A percentile compares a stretch with the other conserved stretches of the same genome.
These are phyloP conservation scores for Brassica hybrid DNA, from an alignment of 441 rosid genomes.

Conservation along the genomic window DNA sequence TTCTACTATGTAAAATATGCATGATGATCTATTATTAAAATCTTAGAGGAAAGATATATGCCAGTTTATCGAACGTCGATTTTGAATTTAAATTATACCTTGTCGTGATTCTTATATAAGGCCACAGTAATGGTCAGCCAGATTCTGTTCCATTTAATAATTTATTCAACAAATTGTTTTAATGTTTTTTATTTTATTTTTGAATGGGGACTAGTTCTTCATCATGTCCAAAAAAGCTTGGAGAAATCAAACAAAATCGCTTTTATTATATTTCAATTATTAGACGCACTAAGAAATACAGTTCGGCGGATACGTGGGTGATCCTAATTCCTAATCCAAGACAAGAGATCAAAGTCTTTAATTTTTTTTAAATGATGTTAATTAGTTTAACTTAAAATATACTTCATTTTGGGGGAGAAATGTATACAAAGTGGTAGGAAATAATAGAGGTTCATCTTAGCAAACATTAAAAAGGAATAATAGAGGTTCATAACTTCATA, in stretches of 20 bases:
- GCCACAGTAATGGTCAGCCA: neutral
- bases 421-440: constrained; percentile 23
- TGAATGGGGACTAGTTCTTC: constrained; percentile 20
- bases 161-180: neutral
- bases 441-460: constrained; percentile 10
- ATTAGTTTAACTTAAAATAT: constrained; percentile 7
- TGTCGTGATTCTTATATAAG: no score
- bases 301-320: constrained; percentile 16
- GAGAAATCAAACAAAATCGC: constrained; percentile 19
- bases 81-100: no score
- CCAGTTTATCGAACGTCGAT: no score
- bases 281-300: constrained; percentile 23
- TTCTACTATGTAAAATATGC: no score
- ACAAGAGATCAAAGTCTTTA: neutral
- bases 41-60: no score
- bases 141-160: neutral
- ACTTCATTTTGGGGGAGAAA: neutral
- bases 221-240: constrained; percentile 6
- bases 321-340: constrained; percentile 7
- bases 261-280: constrained; percentile 25
- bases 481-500: constrained; percentile 34
- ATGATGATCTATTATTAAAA: no score
- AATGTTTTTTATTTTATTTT: neutral
- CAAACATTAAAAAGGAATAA: constrained; percentile 2
- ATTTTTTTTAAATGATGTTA: neutral